Evolutionary conservation across 139 green algal species (phyloP).

Genomic region (Pycnococcus provasolii): DNA sequence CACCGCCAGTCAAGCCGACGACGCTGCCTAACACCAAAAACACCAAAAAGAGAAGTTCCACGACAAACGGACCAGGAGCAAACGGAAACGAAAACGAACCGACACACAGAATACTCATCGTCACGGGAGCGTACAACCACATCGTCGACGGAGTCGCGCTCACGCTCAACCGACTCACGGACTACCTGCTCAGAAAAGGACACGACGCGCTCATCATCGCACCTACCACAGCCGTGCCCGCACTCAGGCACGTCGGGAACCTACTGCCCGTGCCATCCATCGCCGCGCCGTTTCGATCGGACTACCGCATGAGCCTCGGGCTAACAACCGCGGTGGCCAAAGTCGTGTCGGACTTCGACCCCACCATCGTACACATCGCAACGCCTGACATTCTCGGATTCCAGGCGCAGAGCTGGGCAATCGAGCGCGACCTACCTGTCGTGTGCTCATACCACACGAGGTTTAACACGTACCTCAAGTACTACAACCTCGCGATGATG

Average conservation of each 20-base stretch:
- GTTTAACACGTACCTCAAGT: conserved; percentile 18
- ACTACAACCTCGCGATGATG: conserved; percentile 11
- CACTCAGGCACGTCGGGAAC: conserved; percentile 6
- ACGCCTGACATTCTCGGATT: conserved; percentile 17
- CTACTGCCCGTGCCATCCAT: conserved; percentile 13
- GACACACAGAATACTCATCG: neutral
- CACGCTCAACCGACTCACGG: conserved; percentile 8
- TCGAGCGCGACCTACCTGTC: conserved; percentile 7
- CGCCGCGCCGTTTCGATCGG: neutral
- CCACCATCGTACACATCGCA: conserved; percentile 17
- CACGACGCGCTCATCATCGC: conserved; percentile 10
- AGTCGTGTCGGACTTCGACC: neutral
- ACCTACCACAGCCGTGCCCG: neutral
- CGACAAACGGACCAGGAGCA: too few relatives aligned
- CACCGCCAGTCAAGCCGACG: too few relatives aligned
- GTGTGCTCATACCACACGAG: conserved; percentile 16
- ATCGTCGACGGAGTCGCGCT: conserved; percentile 20
- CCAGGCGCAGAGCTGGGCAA: conserved; percentile 9
- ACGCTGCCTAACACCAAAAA: too few relatives aligned
- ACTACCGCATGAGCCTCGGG: conserved; percentile 13
- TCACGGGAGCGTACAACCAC: conserved; percentile 19
- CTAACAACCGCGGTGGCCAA: conserved; percentile 6
- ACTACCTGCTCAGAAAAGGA: neutral
- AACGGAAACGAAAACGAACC: neutral
- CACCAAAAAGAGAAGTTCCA: too few relatives aligned